Base-by-base conservation (phyloP, 108 stramenopile species). In the Skeletonema menzelii region DNA sequence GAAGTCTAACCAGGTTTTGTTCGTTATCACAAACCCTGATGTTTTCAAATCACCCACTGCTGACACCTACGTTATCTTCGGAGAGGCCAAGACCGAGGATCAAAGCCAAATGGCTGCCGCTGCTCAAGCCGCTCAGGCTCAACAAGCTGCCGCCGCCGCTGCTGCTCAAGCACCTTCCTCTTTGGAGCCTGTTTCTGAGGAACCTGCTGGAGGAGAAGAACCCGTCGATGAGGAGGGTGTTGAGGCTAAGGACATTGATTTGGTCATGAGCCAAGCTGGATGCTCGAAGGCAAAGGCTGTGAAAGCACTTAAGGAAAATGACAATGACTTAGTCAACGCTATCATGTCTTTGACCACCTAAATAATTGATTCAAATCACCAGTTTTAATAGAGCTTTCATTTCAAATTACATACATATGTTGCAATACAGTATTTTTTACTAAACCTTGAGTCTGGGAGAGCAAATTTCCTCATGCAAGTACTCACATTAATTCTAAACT, bases 31-130 rank as follows among this genome's bases (percentile, higher is more conserved):
- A 72, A 85, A 88, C 71, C 98, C 99, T 8, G 97, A 98, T 85
- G 98, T 98, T 49, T 96, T 89, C 92, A 95, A 97, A 87, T 77
- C 76, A 62, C 92, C 97, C 65, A 94, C 64, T 34, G 84, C 93
- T 56, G 97, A 98, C 77, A 97, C 98, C 59, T 99, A 97, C 73
- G 90, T 99, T 38, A 91, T 99, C 85, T 99, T 99, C 76, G 99
- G 99, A 42, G 97, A 97, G 85, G 99, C 98, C 82, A 98, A 97
- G 86, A 90, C 91, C 34, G 99, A 98, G 83, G 99, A 99, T 83
- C 79, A 88, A 6, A 65, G 77, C n/a, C 88, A 85, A 49, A 88
- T 88, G 73, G 86, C 84, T 28, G 89, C 91, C 49, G 86, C 87
- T 13, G 88, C 88, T 31, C 96, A 73, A 30, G 97, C 97, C 46